Evolutionary conservation across 192 early-diverging fungal genomes (phyloP).

Genomic region (Jimgerdemannia flammicorona): DNA sequence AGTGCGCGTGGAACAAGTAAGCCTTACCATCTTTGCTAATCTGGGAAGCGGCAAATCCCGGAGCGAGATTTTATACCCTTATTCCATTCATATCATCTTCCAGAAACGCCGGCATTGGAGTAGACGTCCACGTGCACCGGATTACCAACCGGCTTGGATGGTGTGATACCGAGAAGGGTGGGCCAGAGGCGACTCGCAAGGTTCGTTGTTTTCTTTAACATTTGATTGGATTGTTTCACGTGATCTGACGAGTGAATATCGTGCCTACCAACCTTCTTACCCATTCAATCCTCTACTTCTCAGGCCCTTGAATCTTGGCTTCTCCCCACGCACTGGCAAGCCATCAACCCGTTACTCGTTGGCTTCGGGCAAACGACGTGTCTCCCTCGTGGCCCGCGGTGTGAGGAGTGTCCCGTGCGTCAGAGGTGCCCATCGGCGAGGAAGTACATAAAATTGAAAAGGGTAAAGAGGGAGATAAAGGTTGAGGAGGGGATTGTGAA

Average conservation of each 20-base stretch:
- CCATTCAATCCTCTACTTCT: constrained; percentile 3
- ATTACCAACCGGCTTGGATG: constrained; percentile 88
- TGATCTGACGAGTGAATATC: background rate
- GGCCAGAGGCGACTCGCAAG: constrained; percentile 78
- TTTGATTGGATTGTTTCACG: background rate
- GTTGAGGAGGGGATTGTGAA: too few species aligned
- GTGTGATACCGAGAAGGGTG: constrained; percentile 67
- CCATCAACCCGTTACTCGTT: constrained; percentile 86
- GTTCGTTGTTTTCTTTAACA: constrained; percentile 16
- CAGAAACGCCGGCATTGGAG: constrained; percentile 85
- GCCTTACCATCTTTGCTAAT: background rate
- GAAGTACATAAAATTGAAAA: background rate
- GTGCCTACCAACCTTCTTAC: too few species aligned
- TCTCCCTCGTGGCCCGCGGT: constrained; percentile 67
- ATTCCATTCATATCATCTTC: background rate
- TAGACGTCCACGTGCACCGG: constrained; percentile 93
- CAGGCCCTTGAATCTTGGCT: constrained; percentile 74
- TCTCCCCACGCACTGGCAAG: constrained; percentile 77
- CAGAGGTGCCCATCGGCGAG: constrained; percentile 54
- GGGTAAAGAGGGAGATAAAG: background rate
- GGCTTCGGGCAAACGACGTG: constrained; percentile 90
- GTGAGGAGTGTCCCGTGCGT: constrained; percentile 75
- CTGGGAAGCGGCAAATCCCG: too few species aligned
- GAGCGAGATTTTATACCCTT: too few species aligned
- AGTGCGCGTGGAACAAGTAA: constrained; percentile 79